phyloP scores from a whole-genome alignment of 2,329 filamentous ascomycete species.

The Pezizomycotina sp. region DNA sequence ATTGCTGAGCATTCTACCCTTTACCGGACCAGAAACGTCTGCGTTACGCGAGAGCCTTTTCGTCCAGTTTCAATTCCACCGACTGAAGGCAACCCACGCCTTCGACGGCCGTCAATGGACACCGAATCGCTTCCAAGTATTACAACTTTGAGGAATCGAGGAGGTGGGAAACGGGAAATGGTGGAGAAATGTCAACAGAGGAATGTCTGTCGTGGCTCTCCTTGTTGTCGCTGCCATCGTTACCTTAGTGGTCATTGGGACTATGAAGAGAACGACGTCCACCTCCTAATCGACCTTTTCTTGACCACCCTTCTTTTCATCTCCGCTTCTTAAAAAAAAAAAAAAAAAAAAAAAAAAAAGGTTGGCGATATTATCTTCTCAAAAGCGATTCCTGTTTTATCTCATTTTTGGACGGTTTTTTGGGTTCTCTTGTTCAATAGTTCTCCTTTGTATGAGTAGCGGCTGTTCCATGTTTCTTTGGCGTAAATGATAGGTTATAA shows the following conservation, averaged over 20 bases:
- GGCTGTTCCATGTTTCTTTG: too few relatives aligned
- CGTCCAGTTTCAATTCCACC: conserved; percentile 7
- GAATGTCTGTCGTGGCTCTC: conserved; percentile 21
- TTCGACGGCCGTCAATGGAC: conserved; percentile 16
- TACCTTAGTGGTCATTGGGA: conserved; percentile 19
- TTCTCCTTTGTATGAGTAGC: neutral
- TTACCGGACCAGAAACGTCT: conserved; percentile 16
- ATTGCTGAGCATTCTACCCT: conserved; percentile 15
- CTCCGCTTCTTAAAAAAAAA: too few relatives aligned
- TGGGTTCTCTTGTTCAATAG: neutral
- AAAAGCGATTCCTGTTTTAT: neutral
- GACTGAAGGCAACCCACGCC: conserved; percentile 11
- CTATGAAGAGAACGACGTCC: too few relatives aligned
- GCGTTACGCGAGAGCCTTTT: conserved; percentile 16
- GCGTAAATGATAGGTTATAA: too few relatives aligned
- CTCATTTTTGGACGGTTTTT: neutral
- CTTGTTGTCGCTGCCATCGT: conserved; percentile 21
- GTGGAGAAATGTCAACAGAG: conserved; percentile 24
- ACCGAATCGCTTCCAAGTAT: conserved; percentile 19
- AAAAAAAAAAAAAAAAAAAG: neutral
- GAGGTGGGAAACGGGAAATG: conserved; percentile 22
- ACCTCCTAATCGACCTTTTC: too few relatives aligned
- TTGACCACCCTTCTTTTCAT: too few relatives aligned
- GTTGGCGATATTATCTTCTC: neutral
- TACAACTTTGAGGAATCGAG: conserved; percentile 16